Conservation (phyloP, 257 asterid species). For the Solanum habrochaites region DNA sequence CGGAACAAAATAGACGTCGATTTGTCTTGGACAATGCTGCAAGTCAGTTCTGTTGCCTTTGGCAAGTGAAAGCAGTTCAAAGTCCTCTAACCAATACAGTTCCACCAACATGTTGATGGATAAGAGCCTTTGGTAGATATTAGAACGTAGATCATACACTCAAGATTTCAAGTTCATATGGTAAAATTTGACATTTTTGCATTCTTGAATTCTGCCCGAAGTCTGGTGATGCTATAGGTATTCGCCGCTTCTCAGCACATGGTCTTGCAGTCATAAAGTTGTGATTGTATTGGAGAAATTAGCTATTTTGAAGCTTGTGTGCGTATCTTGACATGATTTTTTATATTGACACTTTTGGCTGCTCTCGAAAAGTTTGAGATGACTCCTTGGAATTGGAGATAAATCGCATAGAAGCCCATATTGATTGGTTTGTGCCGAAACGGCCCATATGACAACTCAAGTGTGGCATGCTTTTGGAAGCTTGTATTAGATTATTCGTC, state of each 20-base stretch:
- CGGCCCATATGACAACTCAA: background rate
- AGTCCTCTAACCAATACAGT: background rate
- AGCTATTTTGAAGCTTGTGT: background rate
- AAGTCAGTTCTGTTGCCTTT: background rate
- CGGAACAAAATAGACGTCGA: background rate
- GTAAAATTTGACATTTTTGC: background rate
- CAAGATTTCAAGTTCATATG: background rate
- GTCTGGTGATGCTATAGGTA: background rate
- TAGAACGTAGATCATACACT: background rate
- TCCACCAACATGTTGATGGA: background rate
- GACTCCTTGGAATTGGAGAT: background rate
- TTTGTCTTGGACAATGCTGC: background rate
- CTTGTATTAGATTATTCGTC: background rate
- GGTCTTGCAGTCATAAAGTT: background rate
- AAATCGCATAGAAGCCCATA: background rate
- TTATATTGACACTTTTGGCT: background rate
- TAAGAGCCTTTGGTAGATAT: background rate
- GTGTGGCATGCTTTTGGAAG: background rate
- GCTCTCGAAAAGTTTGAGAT: background rate
- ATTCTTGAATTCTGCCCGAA: background rate
- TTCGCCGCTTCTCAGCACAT: background rate
- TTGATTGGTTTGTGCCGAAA: background rate
- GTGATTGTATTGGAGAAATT: background rate
- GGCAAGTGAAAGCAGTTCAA: background rate
- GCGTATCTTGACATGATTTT: background rate